Evolutionary conservation across 192 early-diverging fungal genomes (phyloP), one percentile per base, ranked within the genome.

Genomic region (Coemansia asiatica): DNA sequence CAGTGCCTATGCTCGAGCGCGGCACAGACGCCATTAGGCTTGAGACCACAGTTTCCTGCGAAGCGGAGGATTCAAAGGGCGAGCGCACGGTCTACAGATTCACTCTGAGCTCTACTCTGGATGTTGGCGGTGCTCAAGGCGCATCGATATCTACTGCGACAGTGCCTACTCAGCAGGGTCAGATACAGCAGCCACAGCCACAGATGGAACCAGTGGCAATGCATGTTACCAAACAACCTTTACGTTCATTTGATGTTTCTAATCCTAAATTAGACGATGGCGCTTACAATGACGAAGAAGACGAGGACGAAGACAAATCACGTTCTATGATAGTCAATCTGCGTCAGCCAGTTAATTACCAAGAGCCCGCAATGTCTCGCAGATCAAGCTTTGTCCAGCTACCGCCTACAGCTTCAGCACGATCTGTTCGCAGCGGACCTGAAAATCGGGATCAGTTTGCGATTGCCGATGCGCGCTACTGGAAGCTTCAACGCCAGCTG

Each of bases 41-140:
- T 9, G 79, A 81, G 49, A 81, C 79, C 16, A 81, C 79, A 0
- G 74, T 81, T 0, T 81, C 79, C 19, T 81, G 79, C 54, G 79
- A 81, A 40, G 79, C 74, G 2, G 79, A 81, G 35, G 74, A 81
- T 25, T 69, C 79, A 0, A 81, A 61, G 26, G 79, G 79, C 15
- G 79, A 81, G 54, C 73, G 74, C 28, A 81, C 79, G 4, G 79
- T 81, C 12, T 81, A 81, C 48, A 67, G 79, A 15, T 81, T 81
- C 29, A 81, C 79, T n/a, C 51, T 81, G 5, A 81, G 79, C 48
- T 81, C 79, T 4, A 81, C 79, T 15, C 64, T 81, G 19, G 79
- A 81, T 28, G 57, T 81, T 49, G 79, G 79, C 46, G 79, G 79
- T 4, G 59, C 72, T 2, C 49, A 56, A 31, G 36, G 38, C 22